Percentiles rank a stretch among this genome's conserved stretches.
Conservation (phyloP, 2,329 filamentous ascomycete genomes). For the Phyllosticta capitalensis region DNA sequence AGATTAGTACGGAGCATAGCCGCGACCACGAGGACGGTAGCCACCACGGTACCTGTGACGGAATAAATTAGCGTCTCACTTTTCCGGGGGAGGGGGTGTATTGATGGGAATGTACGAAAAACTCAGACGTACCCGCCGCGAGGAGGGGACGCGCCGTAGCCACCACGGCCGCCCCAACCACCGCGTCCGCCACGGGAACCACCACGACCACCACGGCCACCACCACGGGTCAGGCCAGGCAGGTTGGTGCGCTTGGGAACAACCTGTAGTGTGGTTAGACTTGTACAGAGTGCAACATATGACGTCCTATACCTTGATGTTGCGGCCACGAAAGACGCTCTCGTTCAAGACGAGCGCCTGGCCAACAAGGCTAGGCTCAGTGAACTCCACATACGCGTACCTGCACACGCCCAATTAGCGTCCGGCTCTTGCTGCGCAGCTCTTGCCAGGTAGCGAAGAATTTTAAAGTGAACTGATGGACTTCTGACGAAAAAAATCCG, state of each 20-base stretch:
- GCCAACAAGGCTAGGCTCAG: slow-evolving; percentile 77
- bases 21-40: slow-evolving; percentile 25
- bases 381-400: slow-evolving; percentile 98
- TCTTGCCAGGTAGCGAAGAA: slow-evolving; percentile 49
- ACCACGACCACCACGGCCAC: slow-evolving; percentile 45
- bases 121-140: slow-evolving; percentile 28
- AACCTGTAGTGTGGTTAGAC: slow-evolving; percentile 40
- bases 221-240: slow-evolving; percentile 81
- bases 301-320: slow-evolving; percentile 66
- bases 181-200: slow-evolving; percentile 39
- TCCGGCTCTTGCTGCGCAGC: slow-evolving; percentile 44
- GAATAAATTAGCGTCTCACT: not conserved
- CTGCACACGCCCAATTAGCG: slow-evolving; percentile 49
- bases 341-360: slow-evolving; percentile 94
- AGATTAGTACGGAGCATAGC: slow-evolving; percentile 21
- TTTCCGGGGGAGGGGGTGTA: slow-evolving; percentile 11
- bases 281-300: not conserved
- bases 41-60: slow-evolving; percentile 26
- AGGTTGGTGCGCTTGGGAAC: slow-evolving; percentile 93
- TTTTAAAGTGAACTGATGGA: slow-evolving; percentile 11
- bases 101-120: slow-evolving; percentile 14
- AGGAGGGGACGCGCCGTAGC: slow-evolving; percentile 34
- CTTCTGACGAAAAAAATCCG: not conserved
- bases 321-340: slow-evolving; percentile 87
- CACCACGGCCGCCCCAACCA: slow-evolving; percentile 41